Base-by-base conservation (phyloP, 805 yeast species). In the Candida sakaeoensis region DNA sequence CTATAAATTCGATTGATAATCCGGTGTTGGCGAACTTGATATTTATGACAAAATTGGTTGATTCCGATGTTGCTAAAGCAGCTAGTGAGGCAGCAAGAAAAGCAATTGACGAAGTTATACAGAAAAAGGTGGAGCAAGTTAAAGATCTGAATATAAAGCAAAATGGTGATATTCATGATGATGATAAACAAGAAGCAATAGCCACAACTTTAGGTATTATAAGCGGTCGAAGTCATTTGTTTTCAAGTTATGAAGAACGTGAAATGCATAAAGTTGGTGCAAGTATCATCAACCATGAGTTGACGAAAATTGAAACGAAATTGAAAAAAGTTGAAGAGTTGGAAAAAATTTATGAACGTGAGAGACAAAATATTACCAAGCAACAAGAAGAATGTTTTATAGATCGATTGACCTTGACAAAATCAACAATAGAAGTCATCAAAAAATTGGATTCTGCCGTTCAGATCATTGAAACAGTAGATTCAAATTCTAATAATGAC, bases 1-100 rank as follows among this genome's bases (percentile, higher is more conserved):
- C 98, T 10, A 82, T 86, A 36, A 78, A 87, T 26, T 77, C 87
- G 32, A 78, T 82, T 21, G 98, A 93, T 51, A 93, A 93, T 60
- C 99, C 99, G 2, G 89, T 93, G 3, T 74, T 93, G 67, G 83
- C 95, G 26, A 91, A 95, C n/a, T 74, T 93, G 46, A 82, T 96
- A 10, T 93, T 90, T 60, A 68, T 93, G 61, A 80, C 90, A 0
- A 81, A 87, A 27, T 63, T 90, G 36, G 95, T 89, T 13, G 96
- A 91, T 53, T 84, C 91, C 9, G 83, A 82, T 29, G 85, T 85
- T 16, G 96, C 91, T 0, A 79, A 80, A 41, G 88, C 90, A 8
- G 95, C 95, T 24, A 82, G 95, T 6, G 63, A 55, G 22, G 66
- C 80, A 36, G 89, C 88, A 0, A 71, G 80, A 5, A 66, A 66